Evolutionary conservation across 2,329 filamentous ascomycete genomes (phyloP).

Genomic region (Cordyceps farinosa): DNA sequence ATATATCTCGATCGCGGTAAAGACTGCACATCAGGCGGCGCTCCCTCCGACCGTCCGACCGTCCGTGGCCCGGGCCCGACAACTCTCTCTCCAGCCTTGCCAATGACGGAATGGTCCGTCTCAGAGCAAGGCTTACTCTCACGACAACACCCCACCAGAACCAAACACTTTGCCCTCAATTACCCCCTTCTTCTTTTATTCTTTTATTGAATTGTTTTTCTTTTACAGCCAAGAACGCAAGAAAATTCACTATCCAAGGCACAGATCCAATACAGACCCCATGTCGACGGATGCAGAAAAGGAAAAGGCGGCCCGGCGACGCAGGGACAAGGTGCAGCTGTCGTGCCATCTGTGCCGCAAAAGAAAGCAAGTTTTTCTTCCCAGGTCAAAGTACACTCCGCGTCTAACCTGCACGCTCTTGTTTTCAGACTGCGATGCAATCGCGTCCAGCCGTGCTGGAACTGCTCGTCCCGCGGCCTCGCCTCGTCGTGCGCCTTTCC

Average conservation of each 20-base stretch:
- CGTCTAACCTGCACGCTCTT: too few species aligned
- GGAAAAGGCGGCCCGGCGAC: background rate
- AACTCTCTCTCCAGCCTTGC: background rate
- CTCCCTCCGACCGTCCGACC: background rate
- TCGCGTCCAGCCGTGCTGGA: constrained; percentile 30
- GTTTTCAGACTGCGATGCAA: constrained; percentile 31
- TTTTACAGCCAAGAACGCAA: too few species aligned
- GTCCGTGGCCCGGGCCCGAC: background rate
- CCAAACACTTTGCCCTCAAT: background rate
- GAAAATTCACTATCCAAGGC: too few species aligned
- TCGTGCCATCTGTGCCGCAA: constrained; percentile 15
- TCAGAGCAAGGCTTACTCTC: background rate
- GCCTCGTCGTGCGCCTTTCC: constrained; percentile 28
- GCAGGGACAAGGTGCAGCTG: constrained; percentile 14
- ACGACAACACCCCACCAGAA: background rate
- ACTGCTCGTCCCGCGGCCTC: constrained; percentile 28
- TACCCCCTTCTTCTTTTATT: background rate
- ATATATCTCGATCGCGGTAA: too few species aligned
- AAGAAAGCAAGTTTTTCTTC: background rate
- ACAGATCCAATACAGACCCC: background rate
- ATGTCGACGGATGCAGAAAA: constrained; percentile 9
- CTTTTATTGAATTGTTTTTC: too few species aligned
- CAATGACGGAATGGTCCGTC: background rate
- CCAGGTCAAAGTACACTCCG: too few species aligned
- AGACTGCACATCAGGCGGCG: background rate